A percentile compares a stretch with the other conserved stretches of the same genome.
phyloP scores from a whole-genome alignment of 2,329 filamentous ascomycete genomes.

The Aureobasidium sp. region DNA sequence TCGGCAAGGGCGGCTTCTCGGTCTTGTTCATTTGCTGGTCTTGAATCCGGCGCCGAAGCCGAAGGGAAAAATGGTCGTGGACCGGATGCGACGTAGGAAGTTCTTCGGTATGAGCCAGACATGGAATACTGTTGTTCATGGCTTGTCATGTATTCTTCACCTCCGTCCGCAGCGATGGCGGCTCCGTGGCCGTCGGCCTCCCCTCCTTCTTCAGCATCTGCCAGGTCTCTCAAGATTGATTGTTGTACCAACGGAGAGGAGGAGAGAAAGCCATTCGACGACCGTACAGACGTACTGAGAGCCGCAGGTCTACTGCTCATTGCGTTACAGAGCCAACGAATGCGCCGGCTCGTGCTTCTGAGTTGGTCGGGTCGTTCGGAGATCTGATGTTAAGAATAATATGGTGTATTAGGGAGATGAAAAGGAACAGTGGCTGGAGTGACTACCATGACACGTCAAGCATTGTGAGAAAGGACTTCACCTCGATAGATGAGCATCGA shows the following conservation, averaged over 20 bases:
- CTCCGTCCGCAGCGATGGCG: background rate
- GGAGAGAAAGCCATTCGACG: constrained; percentile 16
- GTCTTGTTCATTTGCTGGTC: constrained; percentile 46
- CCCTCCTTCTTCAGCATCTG: constrained; percentile 21
- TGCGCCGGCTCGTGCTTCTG: background rate
- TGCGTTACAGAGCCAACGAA: background rate
- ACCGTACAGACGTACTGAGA: constrained; percentile 7
- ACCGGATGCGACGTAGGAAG: constrained; percentile 67
- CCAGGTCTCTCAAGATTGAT: constrained; percentile 27
- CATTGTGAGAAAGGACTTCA: background rate
- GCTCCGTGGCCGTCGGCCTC: constrained; percentile 16
- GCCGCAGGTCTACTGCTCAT: constrained; percentile 14
- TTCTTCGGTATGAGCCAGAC: constrained; percentile 64
- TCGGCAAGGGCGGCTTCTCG: constrained; percentile 48
- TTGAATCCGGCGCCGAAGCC: constrained; percentile 45
- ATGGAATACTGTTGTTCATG: constrained; percentile 38
- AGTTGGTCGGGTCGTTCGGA: background rate
- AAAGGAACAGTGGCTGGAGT: background rate
- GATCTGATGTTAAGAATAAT: background rate
- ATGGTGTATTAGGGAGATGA: background rate
- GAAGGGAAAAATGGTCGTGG: constrained; percentile 63
- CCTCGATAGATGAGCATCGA: constrained; percentile 4
- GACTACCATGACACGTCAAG: background rate
- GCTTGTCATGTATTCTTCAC: constrained; percentile 14
- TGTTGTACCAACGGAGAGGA: constrained; percentile 25